Evolutionary conservation across 495 filamentous ascomycete species (phyloP).

Genomic region (Immersiella caudata): DNA sequence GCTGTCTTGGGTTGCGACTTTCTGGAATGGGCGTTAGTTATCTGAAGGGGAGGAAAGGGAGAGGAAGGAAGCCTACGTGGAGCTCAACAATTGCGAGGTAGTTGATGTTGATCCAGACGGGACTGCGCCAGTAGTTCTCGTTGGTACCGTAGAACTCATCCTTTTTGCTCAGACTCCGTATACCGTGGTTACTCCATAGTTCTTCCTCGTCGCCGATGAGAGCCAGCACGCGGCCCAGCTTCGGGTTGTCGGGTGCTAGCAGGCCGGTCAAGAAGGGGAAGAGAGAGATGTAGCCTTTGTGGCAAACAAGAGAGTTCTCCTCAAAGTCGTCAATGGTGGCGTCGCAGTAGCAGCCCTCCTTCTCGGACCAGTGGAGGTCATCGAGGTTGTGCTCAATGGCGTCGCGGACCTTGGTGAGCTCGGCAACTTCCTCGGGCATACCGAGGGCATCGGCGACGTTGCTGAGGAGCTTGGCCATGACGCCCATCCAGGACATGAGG

Average conservation of each 20-base stretch:
- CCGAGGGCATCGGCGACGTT: slow-evolving; percentile 74
- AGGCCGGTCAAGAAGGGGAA: slow-evolving; percentile 88
- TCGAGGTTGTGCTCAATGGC: slow-evolving; percentile 88
- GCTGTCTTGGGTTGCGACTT: slow-evolving; percentile 58
- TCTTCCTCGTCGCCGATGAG: slow-evolving; percentile 79
- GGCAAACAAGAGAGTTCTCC: slow-evolving; percentile 86
- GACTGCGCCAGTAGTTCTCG: slow-evolving; percentile 97
- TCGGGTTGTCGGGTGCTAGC: slow-evolving; percentile 69
- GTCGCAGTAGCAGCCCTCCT: slow-evolving; percentile 84
- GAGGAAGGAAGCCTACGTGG: slow-evolving; percentile 59
- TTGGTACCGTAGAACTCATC: slow-evolving; percentile 82
- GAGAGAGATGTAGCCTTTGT: slow-evolving; percentile 93
- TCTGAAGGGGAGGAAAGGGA: slow-evolving; percentile 3
- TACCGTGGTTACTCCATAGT: slow-evolving; percentile 81
- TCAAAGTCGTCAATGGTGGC: slow-evolving; percentile 95
- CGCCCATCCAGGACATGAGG: slow-evolving; percentile 93
- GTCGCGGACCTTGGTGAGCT: slow-evolving; percentile 70
- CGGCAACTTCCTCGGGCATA: slow-evolving; percentile 71
- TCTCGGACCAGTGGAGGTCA: slow-evolving; percentile 88
- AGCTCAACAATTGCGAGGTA: slow-evolving; percentile 83
- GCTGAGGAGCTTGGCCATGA: slow-evolving; percentile 81
- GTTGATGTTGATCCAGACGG: slow-evolving; percentile 97
- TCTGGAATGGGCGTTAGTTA: slow-evolving; percentile 43
- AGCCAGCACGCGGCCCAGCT: slow-evolving; percentile 72
- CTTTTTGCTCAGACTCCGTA: slow-evolving; percentile 83